Evolutionary conservation across 2,329 filamentous ascomycete genomes (phyloP).

Genomic region (Thielaviopsis punctulata): DNA sequence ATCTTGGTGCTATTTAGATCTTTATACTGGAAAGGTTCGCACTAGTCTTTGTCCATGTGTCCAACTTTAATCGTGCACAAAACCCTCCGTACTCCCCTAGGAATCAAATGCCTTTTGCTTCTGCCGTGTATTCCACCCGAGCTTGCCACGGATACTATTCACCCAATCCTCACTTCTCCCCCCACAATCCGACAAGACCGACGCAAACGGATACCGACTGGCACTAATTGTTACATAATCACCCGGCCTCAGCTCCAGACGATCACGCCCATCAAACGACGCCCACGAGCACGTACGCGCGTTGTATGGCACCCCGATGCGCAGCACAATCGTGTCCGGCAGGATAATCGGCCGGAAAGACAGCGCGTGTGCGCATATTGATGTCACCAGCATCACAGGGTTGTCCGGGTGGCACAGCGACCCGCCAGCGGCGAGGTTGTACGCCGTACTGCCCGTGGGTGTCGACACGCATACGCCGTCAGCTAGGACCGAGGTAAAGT

Average conservation of each 20-base stretch:
- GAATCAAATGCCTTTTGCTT: slow-evolving; percentile 47
- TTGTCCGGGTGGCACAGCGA: slow-evolving; percentile 93
- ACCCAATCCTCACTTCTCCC: slow-evolving; percentile 59
- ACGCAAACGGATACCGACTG: slow-evolving; percentile 64
- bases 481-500: slow-evolving; percentile 84
- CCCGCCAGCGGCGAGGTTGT: slow-evolving; percentile 89
- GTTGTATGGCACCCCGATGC: slow-evolving; percentile 87
- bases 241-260: slow-evolving; percentile 59
- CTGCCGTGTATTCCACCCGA: slow-evolving; percentile 68
- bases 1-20: too few species aligned
- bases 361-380: slow-evolving; percentile 86
- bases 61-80: background rate
- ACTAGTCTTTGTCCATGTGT: background rate
- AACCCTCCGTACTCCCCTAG: slow-evolving; percentile 11
- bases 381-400: slow-evolving; percentile 83
- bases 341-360: slow-evolving; percentile 94
- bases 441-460: slow-evolving; percentile 85
- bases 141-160: slow-evolving; percentile 60
- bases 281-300: slow-evolving; percentile 83
- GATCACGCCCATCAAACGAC: slow-evolving; percentile 90
- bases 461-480: slow-evolving; percentile 90
- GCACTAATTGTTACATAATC: slow-evolving; percentile 78
- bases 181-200: slow-evolving; percentile 51
- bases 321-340: slow-evolving; percentile 85
- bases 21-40: background rate